Evolutionary conservation across 73 alveolate genomes (phyloP).

Genomic region (Paramecium octaurelia): DNA sequence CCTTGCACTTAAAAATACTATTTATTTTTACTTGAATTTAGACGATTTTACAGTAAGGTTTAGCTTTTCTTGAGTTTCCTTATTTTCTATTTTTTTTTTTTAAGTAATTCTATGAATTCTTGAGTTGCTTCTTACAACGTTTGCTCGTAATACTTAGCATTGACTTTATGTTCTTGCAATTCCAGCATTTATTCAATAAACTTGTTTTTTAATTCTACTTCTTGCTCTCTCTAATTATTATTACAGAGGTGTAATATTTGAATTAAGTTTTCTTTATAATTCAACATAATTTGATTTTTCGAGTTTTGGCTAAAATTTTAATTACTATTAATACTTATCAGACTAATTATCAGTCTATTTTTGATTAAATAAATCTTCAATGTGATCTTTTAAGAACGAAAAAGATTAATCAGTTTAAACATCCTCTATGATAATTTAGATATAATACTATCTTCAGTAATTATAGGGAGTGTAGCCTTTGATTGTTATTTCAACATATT

Average conservation of each 20-base stretch:
- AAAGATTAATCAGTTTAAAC: background rate
- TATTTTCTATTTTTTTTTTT: background rate
- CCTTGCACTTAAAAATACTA: background rate
- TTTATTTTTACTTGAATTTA: background rate
- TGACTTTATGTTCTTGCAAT: background rate
- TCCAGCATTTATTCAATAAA: constrained; percentile 4
- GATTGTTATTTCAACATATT: background rate
- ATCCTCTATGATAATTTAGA: background rate
- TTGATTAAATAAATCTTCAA: background rate
- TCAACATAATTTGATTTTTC: background rate
- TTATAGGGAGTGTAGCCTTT: background rate
- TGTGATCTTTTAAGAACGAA: background rate
- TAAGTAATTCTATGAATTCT: background rate
- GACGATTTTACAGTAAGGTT: background rate
- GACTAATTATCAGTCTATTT: background rate
- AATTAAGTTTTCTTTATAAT: background rate
- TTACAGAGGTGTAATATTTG: background rate
- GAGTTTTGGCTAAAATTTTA: background rate
- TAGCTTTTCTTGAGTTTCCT: background rate
- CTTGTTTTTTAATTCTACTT: background rate
- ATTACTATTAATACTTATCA: background rate
- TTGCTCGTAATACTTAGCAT: background rate
- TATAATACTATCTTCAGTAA: background rate
- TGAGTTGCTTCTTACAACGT: background rate
- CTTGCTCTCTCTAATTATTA: background rate